Conservation (phyloP, 768 basidiomycete genomes). For the Royoungia palumana region DNA sequence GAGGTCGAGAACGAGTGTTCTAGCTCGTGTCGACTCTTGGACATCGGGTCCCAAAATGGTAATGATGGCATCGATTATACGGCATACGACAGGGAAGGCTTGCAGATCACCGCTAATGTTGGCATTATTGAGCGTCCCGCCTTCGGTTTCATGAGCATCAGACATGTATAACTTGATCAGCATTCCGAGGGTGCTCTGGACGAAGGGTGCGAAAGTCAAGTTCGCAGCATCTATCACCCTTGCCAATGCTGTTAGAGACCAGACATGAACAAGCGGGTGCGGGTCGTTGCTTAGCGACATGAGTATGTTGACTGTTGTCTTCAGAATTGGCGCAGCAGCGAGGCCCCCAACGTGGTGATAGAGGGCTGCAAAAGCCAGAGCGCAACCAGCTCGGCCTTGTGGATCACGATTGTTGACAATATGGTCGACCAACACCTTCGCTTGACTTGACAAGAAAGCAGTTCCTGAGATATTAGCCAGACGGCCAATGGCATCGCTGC, state of each 20-base stretch:
- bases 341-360: constrained; percentile 90
- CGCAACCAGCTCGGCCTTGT: constrained; percentile 88
- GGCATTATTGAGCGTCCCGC: constrained; percentile 75
- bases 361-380: constrained; percentile 87
- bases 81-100: constrained; percentile 87
- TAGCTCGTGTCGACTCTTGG: constrained; percentile 76
- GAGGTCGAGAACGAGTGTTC: constrained; percentile 79
- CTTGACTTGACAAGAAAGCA: constrained; percentile 78
- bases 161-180: constrained; percentile 85
- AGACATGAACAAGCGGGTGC: constrained; percentile 94
- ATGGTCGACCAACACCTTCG: constrained; percentile 88
- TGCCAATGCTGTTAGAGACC: constrained; percentile 82
- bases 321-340: constrained; percentile 91
- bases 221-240: constrained; percentile 90
- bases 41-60: constrained; percentile 94
- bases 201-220: constrained; percentile 85
- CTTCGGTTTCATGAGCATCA: constrained; percentile 91
- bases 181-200: constrained; percentile 85
- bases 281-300: constrained; percentile 96
- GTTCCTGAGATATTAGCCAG: constrained; percentile 81
- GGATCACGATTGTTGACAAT: constrained; percentile 95
- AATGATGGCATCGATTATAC: constrained; percentile 89
- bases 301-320: constrained; percentile 92
- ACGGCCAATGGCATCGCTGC: constrained; percentile 87
- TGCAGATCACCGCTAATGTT: constrained; percentile 90